Evolutionary conservation across 768 basidiomycete species (phyloP), one percentile per base, ranked within the genome.

Genomic region (Cystobasidium onofrii): DNA sequence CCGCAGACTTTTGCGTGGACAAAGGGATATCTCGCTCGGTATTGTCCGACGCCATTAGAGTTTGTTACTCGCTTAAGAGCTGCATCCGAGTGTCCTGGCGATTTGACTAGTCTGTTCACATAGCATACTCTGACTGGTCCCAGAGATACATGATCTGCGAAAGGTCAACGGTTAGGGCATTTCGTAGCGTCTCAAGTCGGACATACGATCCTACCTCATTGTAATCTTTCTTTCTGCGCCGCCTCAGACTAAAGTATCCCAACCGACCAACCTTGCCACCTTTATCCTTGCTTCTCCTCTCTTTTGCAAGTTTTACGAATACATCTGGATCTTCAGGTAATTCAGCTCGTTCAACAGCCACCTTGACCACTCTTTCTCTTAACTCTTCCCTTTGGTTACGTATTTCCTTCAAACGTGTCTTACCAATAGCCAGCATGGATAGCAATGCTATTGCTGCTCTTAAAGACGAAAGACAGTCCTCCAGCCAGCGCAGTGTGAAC

Each of bases 401-500:
- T 78, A 91, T 83, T 52, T 82, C 78, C 73, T 84, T 83, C 67
- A 93, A 81, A 1, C 85, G 85, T 1, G 82, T 78, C 60, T 85
- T 85, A 7, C 89, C 88, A 25, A 90, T 85, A 52, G 84, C 80
- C 13, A 92, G 80, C 9, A 93, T 83, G 17, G 87, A 85, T 6
- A 83, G 76, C 17, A 93, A 84, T 0, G 88, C 83, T 0, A 83
- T 81, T 75, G 88, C 86, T 1, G 92, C 92, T 52, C 92, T 87
- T 78, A 89, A 87, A 2, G 90, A 86, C 0, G 90, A 86, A 1
- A 91, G 84, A 0, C 88, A 87, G 76, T 93, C 92, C 79, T 94
- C 92, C 46, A 90, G 83, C 90, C 91, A 93, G 64, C 92, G 87
- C 74, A 94, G 83, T 20, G 89, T 86, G 83, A 92, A 87, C 91